A percentile compares a stretch with the other conserved stretches of the same genome.
Conservation (phyloP, 176 grass and related monocot species). For the Cocos nucifera region DNA sequence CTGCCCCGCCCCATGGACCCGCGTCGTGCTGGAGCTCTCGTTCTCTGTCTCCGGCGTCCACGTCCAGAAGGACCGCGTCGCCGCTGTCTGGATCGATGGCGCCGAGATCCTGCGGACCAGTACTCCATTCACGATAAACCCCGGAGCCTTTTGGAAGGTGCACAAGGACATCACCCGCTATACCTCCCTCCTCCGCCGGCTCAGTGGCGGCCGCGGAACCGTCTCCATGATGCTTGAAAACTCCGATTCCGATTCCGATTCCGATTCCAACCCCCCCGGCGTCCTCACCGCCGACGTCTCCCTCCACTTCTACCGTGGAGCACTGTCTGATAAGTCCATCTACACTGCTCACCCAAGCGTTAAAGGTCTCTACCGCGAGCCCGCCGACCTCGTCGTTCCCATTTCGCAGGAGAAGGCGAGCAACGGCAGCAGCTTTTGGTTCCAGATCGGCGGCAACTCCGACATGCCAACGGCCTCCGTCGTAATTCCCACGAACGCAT, state of each 20-base stretch:
- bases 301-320: slow-evolving; percentile 7
- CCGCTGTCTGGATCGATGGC: slow-evolving; percentile 7
- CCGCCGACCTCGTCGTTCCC: slow-evolving; percentile 7
- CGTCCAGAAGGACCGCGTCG: not conserved
- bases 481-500: slow-evolving; percentile 1
- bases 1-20: slow-evolving; percentile 7
- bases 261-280: not conserved
- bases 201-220: not conserved
- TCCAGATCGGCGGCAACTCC: slow-evolving; percentile 2
- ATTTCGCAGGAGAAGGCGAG: not conserved
- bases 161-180: slow-evolving; percentile 15
- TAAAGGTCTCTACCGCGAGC: slow-evolving; percentile 6
- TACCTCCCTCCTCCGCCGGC: not conserved
- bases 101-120: slow-evolving; percentile 6
- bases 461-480: not conserved
- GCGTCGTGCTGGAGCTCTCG: slow-evolving; percentile 10
- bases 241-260: not conserved
- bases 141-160: not conserved
- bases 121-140: not conserved
- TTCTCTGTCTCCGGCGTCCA: not conserved
- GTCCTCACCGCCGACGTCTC: slow-evolving; percentile 1
- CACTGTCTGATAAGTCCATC: too few relatives aligned
- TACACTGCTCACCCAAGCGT: not conserved
- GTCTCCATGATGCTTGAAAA: not conserved
- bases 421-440: slow-evolving; percentile 2